Evolutionary conservation across 2,329 filamentous ascomycete genomes (phyloP).

Genomic region (Aspergillus vadensis): DNA sequence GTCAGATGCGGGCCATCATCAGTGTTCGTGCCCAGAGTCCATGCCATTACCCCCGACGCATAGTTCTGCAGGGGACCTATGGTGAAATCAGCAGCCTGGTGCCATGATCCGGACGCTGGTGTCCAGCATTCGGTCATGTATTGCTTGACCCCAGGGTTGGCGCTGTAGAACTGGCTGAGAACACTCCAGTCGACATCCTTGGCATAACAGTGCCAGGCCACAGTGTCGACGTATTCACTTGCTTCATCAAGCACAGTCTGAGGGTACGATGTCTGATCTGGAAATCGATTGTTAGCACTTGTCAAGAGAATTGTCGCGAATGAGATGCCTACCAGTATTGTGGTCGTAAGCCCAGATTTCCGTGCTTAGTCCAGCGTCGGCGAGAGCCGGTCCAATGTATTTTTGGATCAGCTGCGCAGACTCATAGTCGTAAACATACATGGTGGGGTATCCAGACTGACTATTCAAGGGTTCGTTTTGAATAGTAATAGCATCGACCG

Average conservation of each 20-base stretch:
- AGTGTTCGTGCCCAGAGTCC: constrained; percentile 33
- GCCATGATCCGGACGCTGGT: constrained; percentile 27
- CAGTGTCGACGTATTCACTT: constrained; percentile 30
- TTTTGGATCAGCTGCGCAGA: constrained; percentile 36
- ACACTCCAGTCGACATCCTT: constrained; percentile 38
- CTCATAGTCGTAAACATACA: constrained; percentile 42
- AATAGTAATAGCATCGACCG: constrained; percentile 40
- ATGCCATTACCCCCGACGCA: constrained; percentile 33
- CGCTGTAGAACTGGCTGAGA: constrained; percentile 37
- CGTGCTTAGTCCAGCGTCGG: constrained; percentile 26
- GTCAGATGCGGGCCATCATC: constrained; percentile 31
- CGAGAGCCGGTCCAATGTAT: constrained; percentile 32
- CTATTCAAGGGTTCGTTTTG: constrained; percentile 46
- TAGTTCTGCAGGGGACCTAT: constrained; percentile 36
- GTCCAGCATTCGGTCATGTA: constrained; percentile 47
- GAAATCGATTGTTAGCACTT: not conserved
- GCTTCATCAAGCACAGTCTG: constrained; percentile 36
- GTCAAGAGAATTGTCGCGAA: not conserved
- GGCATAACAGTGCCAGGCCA: constrained; percentile 46
- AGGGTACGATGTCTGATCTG: constrained; percentile 38
- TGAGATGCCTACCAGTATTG: constrained; percentile 33
- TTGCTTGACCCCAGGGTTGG: constrained; percentile 36
- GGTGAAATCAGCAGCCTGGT: constrained; percentile 31
- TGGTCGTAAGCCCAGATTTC: constrained; percentile 42
- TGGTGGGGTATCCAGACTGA: constrained; percentile 40